phyloP scores from a whole-genome alignment of 805 yeast genomes.

The Metschnikowia kofuensis region DNA sequence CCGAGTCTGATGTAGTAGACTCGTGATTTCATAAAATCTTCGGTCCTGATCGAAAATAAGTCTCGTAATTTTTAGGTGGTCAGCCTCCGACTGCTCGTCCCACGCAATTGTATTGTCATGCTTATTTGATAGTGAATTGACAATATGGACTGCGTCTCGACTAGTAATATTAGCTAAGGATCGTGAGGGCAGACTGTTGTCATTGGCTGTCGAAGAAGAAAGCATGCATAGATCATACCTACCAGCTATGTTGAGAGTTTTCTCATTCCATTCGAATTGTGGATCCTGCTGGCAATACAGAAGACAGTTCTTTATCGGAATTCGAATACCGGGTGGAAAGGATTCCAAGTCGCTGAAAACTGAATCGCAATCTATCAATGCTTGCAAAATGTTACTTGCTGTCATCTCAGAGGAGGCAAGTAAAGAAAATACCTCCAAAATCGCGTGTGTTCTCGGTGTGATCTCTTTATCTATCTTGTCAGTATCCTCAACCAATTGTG shows the following conservation, averaged over 20 bases:
- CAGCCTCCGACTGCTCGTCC: slow-evolving; percentile 72
- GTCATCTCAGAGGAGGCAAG: slow-evolving; percentile 53
- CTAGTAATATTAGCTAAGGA: slow-evolving; percentile 1
- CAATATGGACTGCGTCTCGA: slow-evolving; percentile 41
- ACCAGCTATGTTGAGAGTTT: slow-evolving; percentile 56
- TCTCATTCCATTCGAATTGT: slow-evolving; percentile 45
- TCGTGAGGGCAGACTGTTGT: slow-evolving; percentile 1
- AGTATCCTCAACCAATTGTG: slow-evolving; percentile 62
- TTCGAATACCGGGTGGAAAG: slow-evolving; percentile 67
- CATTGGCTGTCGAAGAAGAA: slow-evolving; percentile 8
- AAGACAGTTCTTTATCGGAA: slow-evolving; percentile 65
- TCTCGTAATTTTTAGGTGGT: slow-evolving; percentile 62
- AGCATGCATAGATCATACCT: slow-evolving; percentile 58
- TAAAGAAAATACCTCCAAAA: slow-evolving; percentile 60
- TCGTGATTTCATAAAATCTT: slow-evolving; percentile 73
- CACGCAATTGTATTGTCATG: slow-evolving; percentile 53
- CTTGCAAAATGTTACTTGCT: slow-evolving; percentile 52
- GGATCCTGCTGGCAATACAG: slow-evolving; percentile 51
- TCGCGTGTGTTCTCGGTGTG: slow-evolving; percentile 63
- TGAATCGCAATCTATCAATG: slow-evolving; percentile 59
- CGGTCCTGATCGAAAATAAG: slow-evolving; percentile 75
- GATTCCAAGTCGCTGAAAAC: slow-evolving; percentile 54
- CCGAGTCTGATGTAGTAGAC: slow-evolving; percentile 66
- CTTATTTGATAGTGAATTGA: slow-evolving; percentile 34
- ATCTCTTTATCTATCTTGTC: slow-evolving; percentile 56